Base-by-base conservation (phyloP, 176 grass and related monocot genomes). In the Cenchrus purpureus region DNA sequence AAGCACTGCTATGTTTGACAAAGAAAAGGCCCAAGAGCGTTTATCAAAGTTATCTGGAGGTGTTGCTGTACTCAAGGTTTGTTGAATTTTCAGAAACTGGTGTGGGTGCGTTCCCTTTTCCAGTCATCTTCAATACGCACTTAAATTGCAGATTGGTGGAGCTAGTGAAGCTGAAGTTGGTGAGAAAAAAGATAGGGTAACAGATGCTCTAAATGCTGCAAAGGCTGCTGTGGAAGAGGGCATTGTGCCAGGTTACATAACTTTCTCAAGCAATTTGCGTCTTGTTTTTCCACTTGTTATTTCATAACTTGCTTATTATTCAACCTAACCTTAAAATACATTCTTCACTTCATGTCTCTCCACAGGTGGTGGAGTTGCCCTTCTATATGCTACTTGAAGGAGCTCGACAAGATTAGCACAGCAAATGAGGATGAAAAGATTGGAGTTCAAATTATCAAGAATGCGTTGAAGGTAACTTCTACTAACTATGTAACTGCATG, bases 101-200 rank as follows among this genome's bases (percentile, higher is more conserved):
- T 76, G 17, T 57, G 12, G 4, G 19, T 55, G 32, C 49, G 76
- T 75, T 68, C 16, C 60, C 60, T 52, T 71, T 37, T 22, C 73
- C 19, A 13, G 15, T 83, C 60, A 8, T 69, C 37, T 58, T 67
- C 55, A 90, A 14, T 71, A 45, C 63, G 42, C 55, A 43, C 37
- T 78, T 59, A 70, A 43, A 87, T 49, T 92, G 76, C 64, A 95
- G 96, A 93, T 98, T 82, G 96, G 96, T 78, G 93, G 96, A 85
- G 87, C 89, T 78, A 98, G 93, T 34, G 93, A 98, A 71, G 87
- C 79, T 85, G 96, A 98, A 91, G 93, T 94, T 92, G 85, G 96
- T 78, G 96, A 98, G 87, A 98, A 88, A 82, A 98, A 98, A 76
- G 96, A 95, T 82, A 95, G 93, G 82, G 96, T 98, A 37, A 95